phyloP scores from a whole-genome alignment of 345 rosid genomes.

The Syzygium grande region DNA sequence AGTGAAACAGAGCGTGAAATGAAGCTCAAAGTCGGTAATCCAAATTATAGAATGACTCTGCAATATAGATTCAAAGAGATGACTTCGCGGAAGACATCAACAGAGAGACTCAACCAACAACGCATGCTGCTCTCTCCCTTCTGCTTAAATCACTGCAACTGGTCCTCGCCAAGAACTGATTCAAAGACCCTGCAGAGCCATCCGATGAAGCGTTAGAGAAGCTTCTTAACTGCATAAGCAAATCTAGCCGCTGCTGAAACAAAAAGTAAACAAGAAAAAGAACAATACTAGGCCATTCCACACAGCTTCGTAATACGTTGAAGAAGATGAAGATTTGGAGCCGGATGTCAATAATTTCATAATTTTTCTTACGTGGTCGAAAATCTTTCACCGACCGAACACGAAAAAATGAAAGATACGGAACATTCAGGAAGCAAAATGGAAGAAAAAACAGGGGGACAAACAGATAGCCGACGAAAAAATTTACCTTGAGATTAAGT shows the following conservation, averaged over 20 bases:
- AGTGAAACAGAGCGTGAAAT: background rate
- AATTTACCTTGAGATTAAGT: background rate
- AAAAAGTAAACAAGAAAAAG: background rate
- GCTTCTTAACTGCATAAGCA: background rate
- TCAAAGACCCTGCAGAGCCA: background rate
- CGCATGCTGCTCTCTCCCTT: constrained; percentile 44
- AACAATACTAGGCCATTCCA: background rate
- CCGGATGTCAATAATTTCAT: background rate
- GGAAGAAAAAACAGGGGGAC: background rate
- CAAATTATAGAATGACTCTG: constrained; percentile 72
- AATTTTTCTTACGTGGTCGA: background rate
- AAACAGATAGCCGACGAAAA: background rate
- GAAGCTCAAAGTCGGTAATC: background rate
- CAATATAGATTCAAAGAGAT: constrained; percentile 63
- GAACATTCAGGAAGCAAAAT: background rate
- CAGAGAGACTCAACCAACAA: constrained; percentile 54
- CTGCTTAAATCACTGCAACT: background rate
- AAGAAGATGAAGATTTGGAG: background rate
- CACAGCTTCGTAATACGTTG: background rate
- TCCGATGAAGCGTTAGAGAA: background rate
- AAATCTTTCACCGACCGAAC: background rate
- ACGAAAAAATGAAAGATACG: background rate
- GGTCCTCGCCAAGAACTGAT: background rate
- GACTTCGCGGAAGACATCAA: constrained; percentile 53
- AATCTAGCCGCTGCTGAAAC: background rate